A percentile compares a stretch with the other conserved stretches of the same genome.
phyloP scores from a whole-genome alignment of 1,284 basidiomycete species.

The Moniliella sp. region DNA sequence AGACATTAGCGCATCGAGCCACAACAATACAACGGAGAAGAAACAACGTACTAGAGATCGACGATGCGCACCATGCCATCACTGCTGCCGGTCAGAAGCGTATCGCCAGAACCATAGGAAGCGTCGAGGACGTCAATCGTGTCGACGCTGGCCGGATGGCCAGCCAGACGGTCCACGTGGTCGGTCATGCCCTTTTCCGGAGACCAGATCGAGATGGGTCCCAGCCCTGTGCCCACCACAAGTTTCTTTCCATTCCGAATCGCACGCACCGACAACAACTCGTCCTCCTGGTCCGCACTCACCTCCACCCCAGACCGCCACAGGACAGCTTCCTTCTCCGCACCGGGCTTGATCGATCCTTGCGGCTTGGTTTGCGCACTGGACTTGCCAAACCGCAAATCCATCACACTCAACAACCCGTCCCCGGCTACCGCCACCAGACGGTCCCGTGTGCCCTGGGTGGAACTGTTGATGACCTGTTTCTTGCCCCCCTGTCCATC shows the following conservation, averaged over 20 bases:
- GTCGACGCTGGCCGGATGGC: slow-evolving; percentile 48
- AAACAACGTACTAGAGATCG: slow-evolving; percentile 46
- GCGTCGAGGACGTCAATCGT: slow-evolving; percentile 44
- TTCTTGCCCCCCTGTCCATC: too few species aligned
- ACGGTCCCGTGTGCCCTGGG: too few species aligned
- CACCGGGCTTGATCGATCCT: too few species aligned
- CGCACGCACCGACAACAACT: slow-evolving; percentile 58
- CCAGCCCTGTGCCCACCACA: slow-evolving; percentile 70
- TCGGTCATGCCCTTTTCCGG: slow-evolving; percentile 66
- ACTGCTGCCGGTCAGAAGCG: slow-evolving; percentile 68
- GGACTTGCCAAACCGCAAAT: slow-evolving; percentile 31
- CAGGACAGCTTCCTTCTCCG: too few species aligned
- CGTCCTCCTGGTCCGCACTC: slow-evolving; percentile 81
- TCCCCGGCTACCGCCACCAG: slow-evolving; percentile 46
- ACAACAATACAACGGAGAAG: too few species aligned
- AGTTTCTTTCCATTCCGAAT: slow-evolving; percentile 55
- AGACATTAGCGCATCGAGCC: too few species aligned
- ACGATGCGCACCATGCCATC: slow-evolving; percentile 77
- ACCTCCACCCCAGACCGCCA: too few species aligned
- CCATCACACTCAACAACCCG: slow-evolving; percentile 69
- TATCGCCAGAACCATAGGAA: too few species aligned
- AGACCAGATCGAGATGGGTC: slow-evolving; percentile 76
- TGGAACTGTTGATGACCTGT: too few species aligned
- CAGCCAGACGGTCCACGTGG: slow-evolving; percentile 76
- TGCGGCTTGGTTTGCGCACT: too few species aligned